Evolutionary conservation across 768 basidiomycete species (phyloP), one percentile per base, ranked within the genome.

Genomic region (Termitomyces bulborhizus): DNA sequence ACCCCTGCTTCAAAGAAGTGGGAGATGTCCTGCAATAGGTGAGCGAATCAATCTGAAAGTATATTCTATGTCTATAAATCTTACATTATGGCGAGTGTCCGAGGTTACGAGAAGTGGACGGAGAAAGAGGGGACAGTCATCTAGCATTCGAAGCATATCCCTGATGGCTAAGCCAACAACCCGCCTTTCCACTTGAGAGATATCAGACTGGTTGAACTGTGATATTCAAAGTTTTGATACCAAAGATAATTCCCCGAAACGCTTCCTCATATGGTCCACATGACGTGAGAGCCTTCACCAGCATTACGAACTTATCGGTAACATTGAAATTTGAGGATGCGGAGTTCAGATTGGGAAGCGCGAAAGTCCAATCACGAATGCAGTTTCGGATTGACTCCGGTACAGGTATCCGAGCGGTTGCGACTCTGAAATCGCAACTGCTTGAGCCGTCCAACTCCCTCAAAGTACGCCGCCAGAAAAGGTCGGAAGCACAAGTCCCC

Each of bases 161-260:
- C 71, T 71, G 58, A 90, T 70, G n/a, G 78, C 74, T 26, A 72
- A 64, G n/a, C 86, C 88, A 42, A 82, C 75, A 36, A 69, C 68
- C 36, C 75, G 69, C 53, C 73, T 74, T 60, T 77, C 77, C 2
- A 88, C 87, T 90, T 59, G 1, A 37, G 48, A 44, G 12, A 53
- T 53, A 44, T 53, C 54, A 63, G 36, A 57, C 41, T 27, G 54
- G 4, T 54, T 44, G 26, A 12, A 53, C 37, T 18, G 8, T 34
- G n/a, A 21, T 39, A 27, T 52, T 40, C 21, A 5, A 26, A 55
- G 16, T 8, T 32, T 8, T 7, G 15, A 63, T 76, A 89, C 90
- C 88, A 58, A 83, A 76, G 39, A 86, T 64, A 24, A 91, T 73
- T 15, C 82, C 86, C 44, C 86, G 80, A 63, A 92, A 90, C 4